Percentiles rank a stretch among this genome's conserved stretches.
phyloP scores from a whole-genome alignment of 1,284 basidiomycete genomes.

The Butyriboletus appendiculatus region DNA sequence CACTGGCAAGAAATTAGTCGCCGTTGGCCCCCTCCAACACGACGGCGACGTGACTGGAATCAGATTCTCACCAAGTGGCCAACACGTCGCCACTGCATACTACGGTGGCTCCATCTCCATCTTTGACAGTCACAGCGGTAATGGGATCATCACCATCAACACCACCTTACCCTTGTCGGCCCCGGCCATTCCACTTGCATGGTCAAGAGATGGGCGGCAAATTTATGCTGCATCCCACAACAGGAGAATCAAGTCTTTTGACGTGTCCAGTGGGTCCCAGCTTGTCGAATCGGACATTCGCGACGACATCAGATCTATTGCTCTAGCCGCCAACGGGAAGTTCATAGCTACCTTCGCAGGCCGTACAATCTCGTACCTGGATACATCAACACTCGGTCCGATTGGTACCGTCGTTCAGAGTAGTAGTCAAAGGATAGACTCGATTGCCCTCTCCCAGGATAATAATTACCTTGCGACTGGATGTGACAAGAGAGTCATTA shows the following conservation, averaged over 20 bases:
- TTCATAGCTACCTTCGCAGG: no score
- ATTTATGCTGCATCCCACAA: background rate
- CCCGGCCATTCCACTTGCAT: background rate
- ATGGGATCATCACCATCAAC: background rate
- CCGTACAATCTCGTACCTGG: no score
- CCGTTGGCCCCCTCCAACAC: background rate
- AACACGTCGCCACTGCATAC: background rate
- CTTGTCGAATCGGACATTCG: background rate
- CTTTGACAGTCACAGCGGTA: background rate
- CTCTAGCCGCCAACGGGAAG: background rate
- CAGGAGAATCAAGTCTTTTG: background rate
- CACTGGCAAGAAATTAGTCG: background rate
- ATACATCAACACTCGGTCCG: no score
- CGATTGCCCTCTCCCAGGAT: no score
- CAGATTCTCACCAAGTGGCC: background rate
- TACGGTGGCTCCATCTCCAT: background rate
- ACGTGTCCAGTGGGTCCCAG: background rate
- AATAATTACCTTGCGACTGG: no score
- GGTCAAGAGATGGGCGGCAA: background rate
- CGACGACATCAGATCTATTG: background rate
- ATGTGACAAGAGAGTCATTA: no score
- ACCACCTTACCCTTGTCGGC: no score
- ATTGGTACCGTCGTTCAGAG: no score
- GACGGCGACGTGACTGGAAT: background rate
- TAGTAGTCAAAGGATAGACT: no score